phyloP scores from a whole-genome alignment of 2,329 filamentous ascomycete genomes.

The Aureobasidium musti region DNA sequence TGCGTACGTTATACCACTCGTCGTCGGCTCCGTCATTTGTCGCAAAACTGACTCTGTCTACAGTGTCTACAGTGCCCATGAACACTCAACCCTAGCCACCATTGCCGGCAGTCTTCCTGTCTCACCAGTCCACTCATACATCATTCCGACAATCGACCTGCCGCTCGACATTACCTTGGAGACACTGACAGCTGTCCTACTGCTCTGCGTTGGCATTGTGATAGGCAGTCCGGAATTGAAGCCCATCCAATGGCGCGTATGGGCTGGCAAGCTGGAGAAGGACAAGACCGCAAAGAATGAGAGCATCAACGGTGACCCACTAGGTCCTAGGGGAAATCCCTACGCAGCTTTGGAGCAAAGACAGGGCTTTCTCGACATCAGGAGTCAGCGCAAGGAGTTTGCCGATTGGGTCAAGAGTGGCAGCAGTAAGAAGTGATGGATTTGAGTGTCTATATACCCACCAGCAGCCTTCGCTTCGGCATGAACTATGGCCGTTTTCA shows the following conservation, averaged over 20 bases:
- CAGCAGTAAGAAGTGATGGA: slow-evolving; percentile 20
- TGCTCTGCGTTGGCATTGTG: slow-evolving; percentile 84
- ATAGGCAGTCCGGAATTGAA: slow-evolving; percentile 73
- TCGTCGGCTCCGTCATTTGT: slow-evolving; percentile 33
- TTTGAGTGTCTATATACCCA: background rate
- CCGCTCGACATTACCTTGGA: slow-evolving; percentile 88
- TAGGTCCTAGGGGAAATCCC: slow-evolving; percentile 75
- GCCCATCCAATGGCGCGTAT: slow-evolving; percentile 80
- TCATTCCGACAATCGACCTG: slow-evolving; percentile 49
- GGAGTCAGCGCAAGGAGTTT: slow-evolving; percentile 74
- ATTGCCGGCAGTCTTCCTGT: slow-evolving; percentile 47
- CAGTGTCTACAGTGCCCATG: slow-evolving; percentile 95
- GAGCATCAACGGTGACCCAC: slow-evolving; percentile 52
- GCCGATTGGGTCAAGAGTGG: slow-evolving; percentile 65
- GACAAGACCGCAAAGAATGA: slow-evolving; percentile 55
- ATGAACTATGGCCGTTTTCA: background rate
- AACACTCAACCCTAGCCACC: slow-evolving; percentile 72
- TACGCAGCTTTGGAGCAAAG: slow-evolving; percentile 77
- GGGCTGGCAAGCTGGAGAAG: slow-evolving; percentile 80
- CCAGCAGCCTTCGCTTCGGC: background rate
- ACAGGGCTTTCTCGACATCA: slow-evolving; percentile 83
- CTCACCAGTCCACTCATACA: slow-evolving; percentile 32
- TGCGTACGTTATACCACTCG: slow-evolving; percentile 64
- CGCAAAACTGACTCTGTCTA: slow-evolving; percentile 29
- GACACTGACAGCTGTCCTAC: slow-evolving; percentile 73